A percentile compares a stretch with the other conserved stretches of the same genome.
phyloP scores from a whole-genome alignment of 306 rosid genomes.

The Quercus engelmannii region DNA sequence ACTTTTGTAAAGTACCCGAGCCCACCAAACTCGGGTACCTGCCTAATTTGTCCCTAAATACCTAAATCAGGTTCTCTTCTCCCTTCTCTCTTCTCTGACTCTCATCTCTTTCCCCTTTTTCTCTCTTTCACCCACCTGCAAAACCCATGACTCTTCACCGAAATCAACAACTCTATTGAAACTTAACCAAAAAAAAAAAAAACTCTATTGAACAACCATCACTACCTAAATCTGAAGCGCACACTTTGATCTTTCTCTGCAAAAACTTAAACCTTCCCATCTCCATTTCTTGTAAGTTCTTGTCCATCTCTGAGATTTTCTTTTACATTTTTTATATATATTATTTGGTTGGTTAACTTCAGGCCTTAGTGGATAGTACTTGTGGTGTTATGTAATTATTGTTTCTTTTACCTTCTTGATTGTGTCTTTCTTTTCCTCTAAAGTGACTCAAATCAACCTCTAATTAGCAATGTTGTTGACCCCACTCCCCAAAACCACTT shows the following conservation, averaged over 20 bases:
- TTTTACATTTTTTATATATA: background rate
- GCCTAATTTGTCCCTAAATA: no score
- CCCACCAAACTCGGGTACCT: no score
- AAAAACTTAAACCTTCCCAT: slow-evolving; percentile 2
- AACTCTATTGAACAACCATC: no score
- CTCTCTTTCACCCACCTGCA: no score
- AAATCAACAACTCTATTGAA: no score
- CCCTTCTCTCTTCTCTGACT: no score
- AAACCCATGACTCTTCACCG: no score
- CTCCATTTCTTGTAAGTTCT: slow-evolving; percentile 24
- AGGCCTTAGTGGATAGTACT: background rate
- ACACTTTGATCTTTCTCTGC: background rate
- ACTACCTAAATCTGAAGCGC: background rate
- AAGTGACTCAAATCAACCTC: slow-evolving; percentile 9
- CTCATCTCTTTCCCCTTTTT: no score
- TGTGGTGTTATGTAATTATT: background rate
- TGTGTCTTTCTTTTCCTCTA: background rate
- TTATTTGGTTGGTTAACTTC: background rate
- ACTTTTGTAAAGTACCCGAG: no score
- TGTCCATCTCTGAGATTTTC: background rate
- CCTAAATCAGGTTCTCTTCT: no score
- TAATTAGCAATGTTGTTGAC: slow-evolving; percentile 42
- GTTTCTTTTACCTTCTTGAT: background rate
- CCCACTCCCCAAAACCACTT: background rate
- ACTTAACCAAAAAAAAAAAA: no score